A percentile compares a stretch with the other conserved stretches of the same genome.
Evolutionary conservation across 306 rosid genomes (phyloP).

Genomic region (Phaseolus lunatus): DNA sequence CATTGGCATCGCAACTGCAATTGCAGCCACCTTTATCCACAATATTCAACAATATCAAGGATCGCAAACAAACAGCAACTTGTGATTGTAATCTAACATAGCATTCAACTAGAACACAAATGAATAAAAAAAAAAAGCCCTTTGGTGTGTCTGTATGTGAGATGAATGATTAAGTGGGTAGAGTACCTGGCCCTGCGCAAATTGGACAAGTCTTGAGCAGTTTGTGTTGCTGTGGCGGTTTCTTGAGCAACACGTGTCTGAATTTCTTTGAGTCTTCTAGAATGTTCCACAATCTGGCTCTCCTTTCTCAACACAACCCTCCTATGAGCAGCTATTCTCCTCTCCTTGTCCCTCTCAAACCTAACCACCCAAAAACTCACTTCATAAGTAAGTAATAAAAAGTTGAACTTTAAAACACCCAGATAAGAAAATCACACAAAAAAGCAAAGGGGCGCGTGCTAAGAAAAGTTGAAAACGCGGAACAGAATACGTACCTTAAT

Average conservation of each 20-base stretch:
- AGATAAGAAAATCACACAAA: conserved; percentile 11
- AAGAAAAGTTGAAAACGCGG: not conserved
- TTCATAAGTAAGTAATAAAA: not conserved
- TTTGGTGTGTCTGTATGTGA: too few relatives aligned
- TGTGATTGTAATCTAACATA: not conserved
- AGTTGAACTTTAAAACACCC: conserved; percentile 13
- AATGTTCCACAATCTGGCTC: conserved; percentile 69
- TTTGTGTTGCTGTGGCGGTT: conserved; percentile 34
- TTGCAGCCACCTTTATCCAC: too few relatives aligned
- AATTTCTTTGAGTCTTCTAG: conserved; percentile 57
- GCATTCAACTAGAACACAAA: conserved; percentile 27
- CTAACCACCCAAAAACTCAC: conserved; percentile 40
- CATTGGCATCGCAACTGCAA: not conserved
- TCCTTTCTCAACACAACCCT: conserved; percentile 72
- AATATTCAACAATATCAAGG: too few relatives aligned
- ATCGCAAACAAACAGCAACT: too few relatives aligned
- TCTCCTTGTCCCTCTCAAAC: conserved; percentile 70
- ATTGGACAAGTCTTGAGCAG: conserved; percentile 60
- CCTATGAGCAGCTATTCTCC: conserved; percentile 61
- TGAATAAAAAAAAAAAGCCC: not conserved
- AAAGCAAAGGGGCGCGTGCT: too few relatives aligned
- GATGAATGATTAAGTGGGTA: not conserved
- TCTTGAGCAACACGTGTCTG: conserved; percentile 55
- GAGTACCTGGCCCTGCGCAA: conserved; percentile 65
- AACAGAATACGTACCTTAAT: conserved; percentile 47